A percentile compares a stretch with the other conserved stretches of the same genome.
phyloP scores from a whole-genome alignment of 2,329 filamentous ascomycete genomes.

The Thermothelomyces thermophilus region DNA sequence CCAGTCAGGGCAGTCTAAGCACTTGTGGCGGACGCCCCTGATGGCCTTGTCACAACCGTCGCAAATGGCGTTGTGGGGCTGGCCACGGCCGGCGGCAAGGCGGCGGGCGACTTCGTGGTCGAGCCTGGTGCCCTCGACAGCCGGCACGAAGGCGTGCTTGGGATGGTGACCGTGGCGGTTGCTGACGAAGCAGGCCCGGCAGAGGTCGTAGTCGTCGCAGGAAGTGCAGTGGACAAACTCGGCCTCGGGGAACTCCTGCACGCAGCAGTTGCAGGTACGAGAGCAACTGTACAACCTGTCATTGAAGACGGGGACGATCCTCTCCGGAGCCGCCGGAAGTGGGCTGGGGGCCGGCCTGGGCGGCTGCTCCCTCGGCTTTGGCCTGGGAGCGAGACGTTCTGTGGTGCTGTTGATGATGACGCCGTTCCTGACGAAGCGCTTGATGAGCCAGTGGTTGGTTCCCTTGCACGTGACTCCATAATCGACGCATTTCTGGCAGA shows the following conservation, averaged over 20 bases:
- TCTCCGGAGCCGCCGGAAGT: conserved; percentile 9
- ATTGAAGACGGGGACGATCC: conserved; percentile 23
- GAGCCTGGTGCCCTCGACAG: conserved; percentile 56
- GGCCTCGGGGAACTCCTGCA: conserved; percentile 63
- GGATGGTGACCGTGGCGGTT: conserved; percentile 87
- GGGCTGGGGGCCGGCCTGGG: conserved; percentile 5
- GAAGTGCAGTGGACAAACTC: conserved; percentile 78
- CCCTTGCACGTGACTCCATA: conserved; percentile 70
- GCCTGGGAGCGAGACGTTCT: conserved; percentile 66
- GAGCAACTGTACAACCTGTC: conserved; percentile 31
- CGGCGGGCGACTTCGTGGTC: conserved; percentile 56
- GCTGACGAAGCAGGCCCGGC: conserved; percentile 69
- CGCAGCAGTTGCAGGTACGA: conserved; percentile 65
- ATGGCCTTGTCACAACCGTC: conserved; percentile 91
- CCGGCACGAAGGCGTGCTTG: conserved; percentile 70
- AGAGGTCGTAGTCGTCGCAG: conserved; percentile 91
- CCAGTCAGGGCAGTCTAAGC: conserved; percentile 93
- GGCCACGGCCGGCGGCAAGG: conserved; percentile 72
- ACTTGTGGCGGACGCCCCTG: conserved; percentile 88
- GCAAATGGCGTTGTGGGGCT: conserved; percentile 81
- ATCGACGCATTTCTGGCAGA: conserved; percentile 75
- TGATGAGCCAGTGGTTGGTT: conserved; percentile 87
- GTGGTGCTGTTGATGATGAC: conserved; percentile 79
- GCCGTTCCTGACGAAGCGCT: conserved; percentile 74
- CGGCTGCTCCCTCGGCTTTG: conserved; percentile 27